These are phyloP conservation scores for Friedmanniomyces simplex DNA, from an alignment of 495 filamentous ascomycete genomes.

Conservation along the genomic window DNA sequence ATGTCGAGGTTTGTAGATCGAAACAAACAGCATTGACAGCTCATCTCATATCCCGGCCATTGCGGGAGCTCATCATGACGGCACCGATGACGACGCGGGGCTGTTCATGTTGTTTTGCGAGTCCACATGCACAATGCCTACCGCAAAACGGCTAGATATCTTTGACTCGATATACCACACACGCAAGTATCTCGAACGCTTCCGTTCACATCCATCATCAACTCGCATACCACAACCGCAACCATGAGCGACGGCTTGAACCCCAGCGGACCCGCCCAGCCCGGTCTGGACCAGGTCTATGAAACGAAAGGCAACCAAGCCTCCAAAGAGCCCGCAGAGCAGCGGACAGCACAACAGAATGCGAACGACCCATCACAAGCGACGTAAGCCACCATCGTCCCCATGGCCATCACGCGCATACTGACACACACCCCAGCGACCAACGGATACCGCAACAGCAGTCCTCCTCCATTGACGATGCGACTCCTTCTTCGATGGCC, in stretches of 20 bases:
- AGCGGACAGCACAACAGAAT: constrained; percentile 14
- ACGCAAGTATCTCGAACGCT: too few species aligned
- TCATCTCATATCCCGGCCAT: too few species aligned
- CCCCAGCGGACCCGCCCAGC: constrained; percentile 28
- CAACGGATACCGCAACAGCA: constrained; percentile 27
- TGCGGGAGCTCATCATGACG: too few species aligned
- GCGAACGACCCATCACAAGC: not conserved
- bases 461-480: constrained; percentile 11
- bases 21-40: not conserved
- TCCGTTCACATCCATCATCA: not conserved
- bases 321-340: constrained; percentile 29
- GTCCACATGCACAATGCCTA: too few species aligned
- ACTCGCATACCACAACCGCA: not conserved
- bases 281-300: constrained; percentile 28
- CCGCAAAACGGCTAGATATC: too few species aligned
- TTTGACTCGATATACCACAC: too few species aligned
- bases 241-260: constrained; percentile 15
- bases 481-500: constrained; percentile 23
- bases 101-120: not conserved
- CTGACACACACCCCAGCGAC: constrained; percentile 16
- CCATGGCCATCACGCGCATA: not conserved
- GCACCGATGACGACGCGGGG: not conserved
- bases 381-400: not conserved
- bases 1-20: too few species aligned
- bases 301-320: constrained; percentile 30